phyloP scores from a whole-genome alignment of 2,329 filamentous ascomycete genomes.

The Colletotrichum tropicicola region DNA sequence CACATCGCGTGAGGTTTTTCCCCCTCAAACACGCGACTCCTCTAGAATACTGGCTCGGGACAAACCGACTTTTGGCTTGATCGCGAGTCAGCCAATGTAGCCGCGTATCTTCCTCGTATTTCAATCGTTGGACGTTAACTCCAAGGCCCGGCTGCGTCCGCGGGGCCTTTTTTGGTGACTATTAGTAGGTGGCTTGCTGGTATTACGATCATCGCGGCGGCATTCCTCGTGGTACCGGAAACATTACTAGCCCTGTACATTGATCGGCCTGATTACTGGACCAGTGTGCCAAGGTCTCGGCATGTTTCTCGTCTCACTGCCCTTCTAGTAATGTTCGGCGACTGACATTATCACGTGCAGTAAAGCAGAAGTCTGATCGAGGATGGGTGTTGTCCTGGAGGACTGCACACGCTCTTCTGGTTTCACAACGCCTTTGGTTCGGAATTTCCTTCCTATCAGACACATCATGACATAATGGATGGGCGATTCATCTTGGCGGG shows the following conservation, averaged over 20 bases:
- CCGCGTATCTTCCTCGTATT: too few relatives aligned
- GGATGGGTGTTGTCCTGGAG: background rate
- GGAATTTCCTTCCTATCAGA: background rate
- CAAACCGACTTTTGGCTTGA: too few relatives aligned
- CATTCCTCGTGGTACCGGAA: background rate
- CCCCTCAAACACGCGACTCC: background rate
- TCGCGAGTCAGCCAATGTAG: background rate
- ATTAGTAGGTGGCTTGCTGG: background rate
- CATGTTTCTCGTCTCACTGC: background rate
- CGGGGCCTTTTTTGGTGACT: background rate
- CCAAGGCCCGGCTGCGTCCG: too few relatives aligned
- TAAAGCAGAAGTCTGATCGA: background rate
- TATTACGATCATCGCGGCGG: background rate
- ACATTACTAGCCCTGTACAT: too few relatives aligned
- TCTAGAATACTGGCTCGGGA: too few relatives aligned
- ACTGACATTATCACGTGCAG: background rate
- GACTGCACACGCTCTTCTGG: background rate
- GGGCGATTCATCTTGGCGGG: background rate
- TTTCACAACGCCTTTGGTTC: background rate
- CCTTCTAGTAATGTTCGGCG: background rate
- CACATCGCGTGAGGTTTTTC: background rate
- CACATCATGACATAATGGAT: background rate
- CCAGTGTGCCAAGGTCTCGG: slow-evolving; percentile 1
- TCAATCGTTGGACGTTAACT: background rate
- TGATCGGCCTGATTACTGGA: too few relatives aligned